Conservation (phyloP, 352 stramenopile species). For the Phytophthora boehmeriae region DNA sequence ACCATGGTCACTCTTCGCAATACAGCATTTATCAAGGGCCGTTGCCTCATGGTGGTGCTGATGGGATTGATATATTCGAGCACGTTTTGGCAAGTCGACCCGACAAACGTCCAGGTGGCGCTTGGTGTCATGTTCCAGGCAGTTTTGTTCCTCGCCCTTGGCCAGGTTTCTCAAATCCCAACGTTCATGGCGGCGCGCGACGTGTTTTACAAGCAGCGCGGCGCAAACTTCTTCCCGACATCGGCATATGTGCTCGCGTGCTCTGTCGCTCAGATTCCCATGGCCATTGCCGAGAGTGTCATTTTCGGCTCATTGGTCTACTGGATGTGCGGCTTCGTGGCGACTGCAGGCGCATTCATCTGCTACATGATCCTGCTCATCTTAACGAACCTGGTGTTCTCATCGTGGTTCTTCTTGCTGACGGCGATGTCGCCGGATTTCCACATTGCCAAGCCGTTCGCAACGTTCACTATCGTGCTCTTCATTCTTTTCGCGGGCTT, state of each 20-base stretch:
- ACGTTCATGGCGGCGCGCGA: constrained; percentile 47
- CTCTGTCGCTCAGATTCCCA: constrained; percentile 39
- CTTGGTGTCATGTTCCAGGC: constrained; percentile 76
- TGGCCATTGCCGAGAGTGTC: constrained; percentile 55
- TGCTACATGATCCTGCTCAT: constrained; percentile 45
- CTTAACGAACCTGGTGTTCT: constrained; percentile 42
- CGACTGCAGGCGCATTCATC: constrained; percentile 34
- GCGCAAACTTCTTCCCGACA: constrained; percentile 62
- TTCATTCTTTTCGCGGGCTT: constrained; percentile 68
- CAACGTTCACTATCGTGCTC: constrained; percentile 47
- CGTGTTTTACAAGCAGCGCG: constrained; percentile 54
- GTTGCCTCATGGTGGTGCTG: constrained; percentile 51
- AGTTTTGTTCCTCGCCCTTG: constrained; percentile 71
- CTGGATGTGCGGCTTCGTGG: constrained; percentile 58
- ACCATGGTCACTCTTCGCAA: constrained; percentile 56
- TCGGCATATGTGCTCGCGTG: constrained; percentile 67
- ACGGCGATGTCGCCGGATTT: constrained; percentile 32
- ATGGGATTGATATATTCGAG: constrained; percentile 40
- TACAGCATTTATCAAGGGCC: constrained; percentile 32
- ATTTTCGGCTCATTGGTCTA: constrained; percentile 66
- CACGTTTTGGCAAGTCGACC: constrained; percentile 41
- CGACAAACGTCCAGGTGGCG: constrained; percentile 32
- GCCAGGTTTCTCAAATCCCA: constrained; percentile 52
- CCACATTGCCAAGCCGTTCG: constrained; percentile 50
- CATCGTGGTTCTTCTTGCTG: constrained; percentile 46